phyloP scores from a whole-genome alignment of 176 grass and related monocot species.

The bread wheat (Triticum aestivum) region DNA sequence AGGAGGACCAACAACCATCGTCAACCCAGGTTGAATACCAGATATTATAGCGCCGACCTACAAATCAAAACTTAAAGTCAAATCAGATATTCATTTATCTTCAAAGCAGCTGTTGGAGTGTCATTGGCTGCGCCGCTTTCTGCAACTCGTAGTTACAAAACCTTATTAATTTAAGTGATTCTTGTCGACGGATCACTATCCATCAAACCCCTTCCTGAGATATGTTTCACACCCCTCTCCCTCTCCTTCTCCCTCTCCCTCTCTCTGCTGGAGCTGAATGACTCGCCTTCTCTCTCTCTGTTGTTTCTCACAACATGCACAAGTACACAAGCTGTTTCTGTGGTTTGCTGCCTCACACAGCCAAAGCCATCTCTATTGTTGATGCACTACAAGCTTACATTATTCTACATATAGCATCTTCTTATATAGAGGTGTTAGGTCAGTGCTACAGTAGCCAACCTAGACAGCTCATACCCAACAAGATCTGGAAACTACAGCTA shows the following conservation, averaged over 20 bases:
- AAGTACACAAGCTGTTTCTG: too few relatives aligned
- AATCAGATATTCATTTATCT: conserved; percentile 16
- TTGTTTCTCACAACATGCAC: too few relatives aligned
- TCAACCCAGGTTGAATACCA: conserved; percentile 91
- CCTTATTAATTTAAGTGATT: neutral
- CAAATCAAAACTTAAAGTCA: conserved; percentile 34
- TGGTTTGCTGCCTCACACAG: too few relatives aligned
- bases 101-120: neutral
- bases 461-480: neutral
- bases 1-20: conserved; percentile 99
- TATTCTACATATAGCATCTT: neutral
- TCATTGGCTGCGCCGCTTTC: neutral
- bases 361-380: neutral
- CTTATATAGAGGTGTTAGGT: neutral
- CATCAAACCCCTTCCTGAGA: too few relatives aligned
- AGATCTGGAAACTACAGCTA: neutral
- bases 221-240: too few relatives aligned
- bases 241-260: too few relatives aligned
- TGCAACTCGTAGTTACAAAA: neutral
- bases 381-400: neutral
- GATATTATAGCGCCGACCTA: conserved; percentile 97
- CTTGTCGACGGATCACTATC: neutral
- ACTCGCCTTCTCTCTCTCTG: too few relatives aligned
- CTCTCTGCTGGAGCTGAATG: too few relatives aligned
- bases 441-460: neutral